Conservation (phyloP, 441 rosid genomes). For the Populus hybrid region DNA sequence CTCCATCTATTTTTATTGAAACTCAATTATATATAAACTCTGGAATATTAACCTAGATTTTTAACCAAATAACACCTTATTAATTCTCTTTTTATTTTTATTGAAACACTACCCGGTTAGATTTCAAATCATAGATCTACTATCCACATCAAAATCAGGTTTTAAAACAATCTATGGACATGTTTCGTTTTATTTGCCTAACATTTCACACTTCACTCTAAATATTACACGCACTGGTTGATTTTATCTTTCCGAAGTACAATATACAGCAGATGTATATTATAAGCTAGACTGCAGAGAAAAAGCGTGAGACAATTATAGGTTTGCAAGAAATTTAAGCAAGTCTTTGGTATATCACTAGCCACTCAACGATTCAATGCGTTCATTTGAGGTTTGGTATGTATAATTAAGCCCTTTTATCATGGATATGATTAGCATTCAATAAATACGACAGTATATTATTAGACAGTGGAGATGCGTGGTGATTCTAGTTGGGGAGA, state of each 20-base stretch:
- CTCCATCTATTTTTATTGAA: too few relatives aligned
- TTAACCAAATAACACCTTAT: too few relatives aligned
- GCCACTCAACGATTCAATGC: not conserved
- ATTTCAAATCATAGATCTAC: not conserved
- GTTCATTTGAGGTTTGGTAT: not conserved
- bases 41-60: too few relatives aligned
- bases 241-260: not conserved
- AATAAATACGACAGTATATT: not conserved
- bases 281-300: not conserved
- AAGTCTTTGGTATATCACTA: not conserved
- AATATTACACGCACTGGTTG: too few relatives aligned
- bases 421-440: not conserved
- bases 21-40: too few relatives aligned
- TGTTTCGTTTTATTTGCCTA: not conserved
- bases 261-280: not conserved
- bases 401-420: not conserved
- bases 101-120: not conserved
- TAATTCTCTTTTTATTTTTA: too few relatives aligned
- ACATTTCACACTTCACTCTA: not conserved
- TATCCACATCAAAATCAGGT: not conserved
- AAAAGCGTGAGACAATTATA: not conserved
- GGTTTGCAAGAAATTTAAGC: not conserved
- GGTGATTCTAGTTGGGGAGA: not conserved
- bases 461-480: not conserved
- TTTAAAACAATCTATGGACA: too few relatives aligned